Percentiles rank a stretch among this genome's conserved stretches.
These are phyloP conservation scores for Ceratobasidium sp. DNA, from an alignment of 1,284 basidiomycete genomes.

Conservation along the genomic window DNA sequence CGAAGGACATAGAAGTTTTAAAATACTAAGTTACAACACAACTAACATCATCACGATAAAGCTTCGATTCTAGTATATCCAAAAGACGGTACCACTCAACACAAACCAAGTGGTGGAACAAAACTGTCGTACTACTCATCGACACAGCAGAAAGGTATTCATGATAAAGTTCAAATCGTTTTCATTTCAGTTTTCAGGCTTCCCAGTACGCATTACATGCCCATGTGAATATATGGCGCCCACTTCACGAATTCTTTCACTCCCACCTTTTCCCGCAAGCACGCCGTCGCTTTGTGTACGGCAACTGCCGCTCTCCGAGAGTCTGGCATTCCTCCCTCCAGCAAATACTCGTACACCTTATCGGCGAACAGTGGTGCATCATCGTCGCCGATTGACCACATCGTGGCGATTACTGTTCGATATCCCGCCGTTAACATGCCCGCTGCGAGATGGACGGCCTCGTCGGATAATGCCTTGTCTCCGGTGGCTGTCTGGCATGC, in stretches of 20 bases:
- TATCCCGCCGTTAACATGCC: slow-evolving; percentile 29
- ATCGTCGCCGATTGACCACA: slow-evolving; percentile 15
- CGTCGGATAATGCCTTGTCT: slow-evolving; percentile 13
- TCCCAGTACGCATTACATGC: no score
- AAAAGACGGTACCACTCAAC: no score
- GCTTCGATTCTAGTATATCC: no score
- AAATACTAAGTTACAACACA: no score
- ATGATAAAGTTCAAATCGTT: no score
- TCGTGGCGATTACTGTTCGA: slow-evolving; percentile 3
- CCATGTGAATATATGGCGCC: slow-evolving; percentile 7
- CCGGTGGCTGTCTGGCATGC: slow-evolving; percentile 33
- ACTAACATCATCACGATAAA: no score
- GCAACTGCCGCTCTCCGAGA: background rate
- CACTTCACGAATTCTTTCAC: background rate
- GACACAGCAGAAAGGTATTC: background rate
- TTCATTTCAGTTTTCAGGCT: no score
- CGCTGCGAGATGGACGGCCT: slow-evolving; percentile 23
- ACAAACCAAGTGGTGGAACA: no score
- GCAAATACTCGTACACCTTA: background rate
- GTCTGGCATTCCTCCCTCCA: slow-evolving; percentile 1
- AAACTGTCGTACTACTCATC: no score
- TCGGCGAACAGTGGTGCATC: slow-evolving; percentile 20
- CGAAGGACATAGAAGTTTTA: no score
- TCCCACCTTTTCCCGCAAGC: background rate
- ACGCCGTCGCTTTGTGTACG: background rate